These are phyloP conservation scores for Penicillium sclerotigenum DNA, from an alignment of 2,329 filamentous ascomycete genomes.

Conservation along the genomic window DNA sequence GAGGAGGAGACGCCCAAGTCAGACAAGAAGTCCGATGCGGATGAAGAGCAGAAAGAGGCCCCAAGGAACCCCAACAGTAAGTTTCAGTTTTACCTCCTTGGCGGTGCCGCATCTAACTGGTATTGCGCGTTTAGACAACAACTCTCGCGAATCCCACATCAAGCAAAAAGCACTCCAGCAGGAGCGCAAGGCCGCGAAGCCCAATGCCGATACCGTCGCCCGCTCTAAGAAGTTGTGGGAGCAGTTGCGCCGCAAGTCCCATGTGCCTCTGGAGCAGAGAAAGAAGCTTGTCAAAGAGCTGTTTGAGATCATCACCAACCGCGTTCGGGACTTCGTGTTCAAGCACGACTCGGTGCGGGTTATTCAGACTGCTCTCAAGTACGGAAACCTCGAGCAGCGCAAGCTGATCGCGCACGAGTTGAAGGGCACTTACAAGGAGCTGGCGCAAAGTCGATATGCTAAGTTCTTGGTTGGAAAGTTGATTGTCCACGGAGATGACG, in stretches of 20 bases:
- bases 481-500: conserved; percentile 82
- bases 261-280: conserved; percentile 85
- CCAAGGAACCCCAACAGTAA: conserved; percentile 26
- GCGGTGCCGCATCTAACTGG: conserved; percentile 7
- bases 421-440: conserved; percentile 73
- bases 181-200: conserved; percentile 89
- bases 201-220: conserved; percentile 82
- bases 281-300: conserved; percentile 84
- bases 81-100: conserved; percentile 20
- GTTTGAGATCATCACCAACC: conserved; percentile 84
- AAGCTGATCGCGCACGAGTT: conserved; percentile 84
- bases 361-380: conserved; percentile 95
- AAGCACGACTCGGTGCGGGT: conserved; percentile 98
- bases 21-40: conserved; percentile 7
- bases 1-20: conserved; percentile 24
- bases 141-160: conserved; percentile 77
- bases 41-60: conserved; percentile 6
- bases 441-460: conserved; percentile 93
- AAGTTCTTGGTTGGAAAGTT: conserved; percentile 97
- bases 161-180: conserved; percentile 87
- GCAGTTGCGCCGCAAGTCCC: conserved; percentile 83
- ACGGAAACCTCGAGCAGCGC: conserved; percentile 79
- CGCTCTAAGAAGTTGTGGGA: conserved; percentile 98
- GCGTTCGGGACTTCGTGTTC: conserved; percentile 92
- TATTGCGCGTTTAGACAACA: conserved; percentile 47